Conservation (phyloP, 306 rosid species). For the Canavalia ensiformis region DNA sequence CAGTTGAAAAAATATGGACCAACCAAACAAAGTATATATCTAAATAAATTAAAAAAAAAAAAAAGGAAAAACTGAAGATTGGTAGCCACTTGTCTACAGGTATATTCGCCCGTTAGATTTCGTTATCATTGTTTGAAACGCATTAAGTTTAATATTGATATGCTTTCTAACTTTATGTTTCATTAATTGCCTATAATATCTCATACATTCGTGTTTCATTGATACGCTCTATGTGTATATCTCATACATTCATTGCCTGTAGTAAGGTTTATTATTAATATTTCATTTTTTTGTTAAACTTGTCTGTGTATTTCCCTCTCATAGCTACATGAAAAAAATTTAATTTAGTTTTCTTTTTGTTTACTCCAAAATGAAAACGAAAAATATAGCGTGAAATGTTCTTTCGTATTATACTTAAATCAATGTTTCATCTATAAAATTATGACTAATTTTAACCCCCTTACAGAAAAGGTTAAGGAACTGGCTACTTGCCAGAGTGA, state of each 20-base stretch:
- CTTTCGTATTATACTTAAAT: constrained; percentile 25
- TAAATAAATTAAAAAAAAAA: neutral
- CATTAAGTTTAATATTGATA: too few species aligned
- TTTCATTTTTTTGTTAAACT: too few species aligned
- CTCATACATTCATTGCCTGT: neutral
- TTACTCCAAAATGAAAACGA: neutral
- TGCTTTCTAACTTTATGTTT: neutral
- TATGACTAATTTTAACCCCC: constrained; percentile 23
- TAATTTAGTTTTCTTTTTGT: neutral
- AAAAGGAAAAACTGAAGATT: too few species aligned
- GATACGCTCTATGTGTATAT: neutral
- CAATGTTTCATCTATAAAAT: neutral
- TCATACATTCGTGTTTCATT: neutral
- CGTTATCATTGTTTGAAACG: too few species aligned
- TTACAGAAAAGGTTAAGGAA: constrained; percentile 75
- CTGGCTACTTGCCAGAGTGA: constrained; percentile 66
- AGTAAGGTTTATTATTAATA: neutral
- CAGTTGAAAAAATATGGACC: neutral
- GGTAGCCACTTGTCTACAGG: too few species aligned
- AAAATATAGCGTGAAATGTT: neutral
- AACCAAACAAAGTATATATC: neutral
- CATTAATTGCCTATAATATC: neutral
- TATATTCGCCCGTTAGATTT: too few species aligned
- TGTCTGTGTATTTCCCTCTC: neutral
- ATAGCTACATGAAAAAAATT: neutral